Conservation (phyloP, 2,329 filamentous ascomycete genomes). For the Cytospora leucostoma region DNA sequence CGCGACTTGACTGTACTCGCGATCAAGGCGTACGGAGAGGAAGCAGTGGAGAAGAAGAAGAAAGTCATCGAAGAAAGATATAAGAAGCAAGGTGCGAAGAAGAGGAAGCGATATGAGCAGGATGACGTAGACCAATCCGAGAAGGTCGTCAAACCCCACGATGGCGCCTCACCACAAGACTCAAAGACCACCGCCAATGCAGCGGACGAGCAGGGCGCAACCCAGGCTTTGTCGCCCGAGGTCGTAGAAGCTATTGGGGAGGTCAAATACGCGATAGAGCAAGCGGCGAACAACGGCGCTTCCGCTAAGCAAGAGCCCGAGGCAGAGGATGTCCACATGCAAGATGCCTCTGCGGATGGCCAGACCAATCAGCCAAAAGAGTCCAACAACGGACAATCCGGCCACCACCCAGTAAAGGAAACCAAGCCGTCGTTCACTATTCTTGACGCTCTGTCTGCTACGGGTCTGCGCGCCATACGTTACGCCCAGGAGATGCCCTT, state of each 20-base stretch:
- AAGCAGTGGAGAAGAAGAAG: slow-evolving; percentile 37
- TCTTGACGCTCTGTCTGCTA: slow-evolving; percentile 91
- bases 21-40: slow-evolving; percentile 84
- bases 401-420: slow-evolving; percentile 31
- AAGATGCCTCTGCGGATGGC: slow-evolving; percentile 10
- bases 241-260: not conserved
- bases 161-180: slow-evolving; percentile 9
- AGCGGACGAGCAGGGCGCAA: slow-evolving; percentile 12
- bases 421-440: slow-evolving; percentile 67
- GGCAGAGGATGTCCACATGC: not conserved
- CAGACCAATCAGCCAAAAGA: slow-evolving; percentile 8
- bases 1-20: slow-evolving; percentile 90
- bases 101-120: slow-evolving; percentile 46
- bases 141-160: slow-evolving; percentile 20
- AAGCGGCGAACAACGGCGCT: not conserved
- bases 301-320: not conserved
- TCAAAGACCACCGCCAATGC: slow-evolving; percentile 12
- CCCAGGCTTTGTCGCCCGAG: not conserved
- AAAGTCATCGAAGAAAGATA: slow-evolving; percentile 46
- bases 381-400: not conserved
- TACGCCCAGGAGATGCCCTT: slow-evolving; percentile 92
- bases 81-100: slow-evolving; percentile 41
- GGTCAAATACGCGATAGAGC: not conserved
- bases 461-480: slow-evolving; percentile 84
- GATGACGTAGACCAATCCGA: slow-evolving; percentile 26